Base-by-base conservation (phyloP, 2,329 filamentous ascomycete species). In the Cercospora sp. region DNA sequence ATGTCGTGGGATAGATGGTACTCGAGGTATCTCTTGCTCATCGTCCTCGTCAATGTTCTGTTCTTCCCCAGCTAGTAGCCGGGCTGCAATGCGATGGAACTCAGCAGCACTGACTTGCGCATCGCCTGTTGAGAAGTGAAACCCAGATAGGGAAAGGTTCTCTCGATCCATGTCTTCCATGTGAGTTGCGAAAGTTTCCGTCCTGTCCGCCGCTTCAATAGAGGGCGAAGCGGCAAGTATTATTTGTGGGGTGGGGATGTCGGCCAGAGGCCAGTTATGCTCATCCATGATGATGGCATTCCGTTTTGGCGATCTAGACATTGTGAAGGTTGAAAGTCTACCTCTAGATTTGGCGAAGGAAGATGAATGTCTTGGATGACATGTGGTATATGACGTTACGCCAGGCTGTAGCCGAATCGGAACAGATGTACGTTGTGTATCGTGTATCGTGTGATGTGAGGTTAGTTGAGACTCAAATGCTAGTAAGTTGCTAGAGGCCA, bases 41-140 rank as follows among this genome's bases (percentile, higher is more conserved):
- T 70, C 67, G 5, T 70, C 66, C 12, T 57, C 51, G 13, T 70
- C 53, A 18, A 61, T 28, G 12, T 43, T 43, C n/a, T 65, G 69
- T 40, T 69, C 62, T 26, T 72, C 69, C 10, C 72, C 72, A 8
- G 70, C 69, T 0, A 73, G 64, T 6, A 73, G 68, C 32, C 70
- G 70, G 21, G 71, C 72, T 28, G 72, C 72, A 18, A 71, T 63
- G 34, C 70, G 71, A 45, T 73, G 72, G 59, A 73, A 73, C 55
- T 73, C 70, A n/a, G 66, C 66, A 3, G 68, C 63, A 45, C 72
- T 68, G 18, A 70, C 69, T n/a, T 64, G 59, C 26, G 66, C 65
- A 55, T 73, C 69, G 3, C 61, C 69, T 21, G 71, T 72, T 7
- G 72, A 71, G 64, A 73, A 73, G 55, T 72, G 72, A 32, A 73